Evolutionary conservation across 768 basidiomycete genomes (phyloP).

Genomic region (Pluteus cervinus): DNA sequence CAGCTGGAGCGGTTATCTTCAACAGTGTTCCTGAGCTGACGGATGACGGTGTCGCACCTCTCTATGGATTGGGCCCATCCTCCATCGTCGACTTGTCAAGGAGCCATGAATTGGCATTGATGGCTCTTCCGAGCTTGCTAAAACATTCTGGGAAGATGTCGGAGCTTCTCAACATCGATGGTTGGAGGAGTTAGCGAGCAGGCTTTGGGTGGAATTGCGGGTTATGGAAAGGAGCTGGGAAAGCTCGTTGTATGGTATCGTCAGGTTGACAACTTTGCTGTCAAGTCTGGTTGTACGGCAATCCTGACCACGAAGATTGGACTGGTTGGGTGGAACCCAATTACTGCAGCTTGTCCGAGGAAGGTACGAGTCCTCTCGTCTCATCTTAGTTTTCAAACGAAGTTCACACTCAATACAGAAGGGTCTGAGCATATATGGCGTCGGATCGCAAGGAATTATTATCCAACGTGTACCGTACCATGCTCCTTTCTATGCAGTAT

Average conservation of each 20-base stretch:
- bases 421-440: constrained; percentile 23
- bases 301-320: constrained; percentile 10
- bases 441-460: constrained; percentile 19
- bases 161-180: constrained; percentile 64
- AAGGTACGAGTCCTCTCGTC: constrained; percentile 25
- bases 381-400: background rate
- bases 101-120: constrained; percentile 44
- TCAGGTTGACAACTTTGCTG: constrained; percentile 72
- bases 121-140: constrained; percentile 58
- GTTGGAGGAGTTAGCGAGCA: constrained; percentile 59
- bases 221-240: constrained; percentile 34
- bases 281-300: constrained; percentile 57
- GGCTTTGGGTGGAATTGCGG: constrained; percentile 25
- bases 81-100: constrained; percentile 54
- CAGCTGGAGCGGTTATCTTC: constrained; percentile 49
- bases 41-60: constrained; percentile 59
- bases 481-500: too few relatives aligned
- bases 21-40: constrained; percentile 51
- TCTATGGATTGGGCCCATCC: constrained; percentile 54
- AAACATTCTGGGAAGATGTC: constrained; percentile 59
- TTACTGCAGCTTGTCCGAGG: constrained; percentile 32
- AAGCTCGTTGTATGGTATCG: constrained; percentile 83
- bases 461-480: too few relatives aligned
- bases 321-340: constrained; percentile 44
- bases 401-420: constrained; percentile 16